Evolutionary conservation across 441 rosid genomes (phyloP), one percentile per base, ranked within the genome.

Genomic region (Populus hybrid): DNA sequence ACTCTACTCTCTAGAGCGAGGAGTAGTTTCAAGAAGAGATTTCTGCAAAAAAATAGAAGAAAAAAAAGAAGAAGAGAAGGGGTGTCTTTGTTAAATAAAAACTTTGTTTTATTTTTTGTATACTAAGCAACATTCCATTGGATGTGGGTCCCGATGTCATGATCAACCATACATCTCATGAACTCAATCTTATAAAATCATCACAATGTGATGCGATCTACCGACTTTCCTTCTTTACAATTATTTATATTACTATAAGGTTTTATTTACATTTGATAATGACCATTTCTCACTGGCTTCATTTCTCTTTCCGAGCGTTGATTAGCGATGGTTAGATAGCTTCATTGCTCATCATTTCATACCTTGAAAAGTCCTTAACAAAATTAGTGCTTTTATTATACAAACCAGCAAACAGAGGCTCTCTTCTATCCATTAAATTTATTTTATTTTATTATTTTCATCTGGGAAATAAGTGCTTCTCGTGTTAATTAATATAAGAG

Each of bases 141-240:
- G 40, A 78, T 0, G 4, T 67, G 63, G 89, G 90, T 36, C 83
- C 87, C 84, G 86, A 46, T 4, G 57, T 46, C 76, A 10, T 65
- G 69, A 78, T 83, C 75, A 85, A 78, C 75, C 67, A 59, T 42
- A 66, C 40, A 73, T 78, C 83, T 84, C 69, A 86, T 82, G 84
- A 86, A 71, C 72, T 73, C 64, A 82, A 85, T 83, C 86, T 84
- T 59, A 80, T 73, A 78, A 86, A 85, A 87, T 87, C 87, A 86
- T 90, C 71, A 76, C 83, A 85, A 80, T 88, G 82, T 79, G 80
- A 87, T 85, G 88, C 87, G 82, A 90, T 90, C 88, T 80, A 86
- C 89, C 91, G 89, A 87, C 93, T 86, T 81, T 72, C 42, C 70
- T 79, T 74, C 32, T 77, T 34, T 59, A 40, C 23, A 35, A 67